Conservation (phyloP, 2,329 filamentous ascomycete genomes). For the Fusarium fracticaudum region DNA sequence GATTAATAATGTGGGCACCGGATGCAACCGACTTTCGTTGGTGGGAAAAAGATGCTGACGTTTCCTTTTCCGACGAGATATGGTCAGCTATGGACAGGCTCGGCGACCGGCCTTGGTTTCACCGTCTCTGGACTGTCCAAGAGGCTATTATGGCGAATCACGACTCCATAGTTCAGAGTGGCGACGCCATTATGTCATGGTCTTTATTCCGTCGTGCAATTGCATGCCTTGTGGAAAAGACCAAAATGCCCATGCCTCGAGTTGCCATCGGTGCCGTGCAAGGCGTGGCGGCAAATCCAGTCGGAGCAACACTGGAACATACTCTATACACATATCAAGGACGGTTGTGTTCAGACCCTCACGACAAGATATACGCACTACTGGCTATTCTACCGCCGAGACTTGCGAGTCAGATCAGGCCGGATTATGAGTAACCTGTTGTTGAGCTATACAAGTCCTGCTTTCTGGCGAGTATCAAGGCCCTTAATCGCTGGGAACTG, state of each 20-base stretch:
- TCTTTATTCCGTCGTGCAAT: background rate
- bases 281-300: no score
- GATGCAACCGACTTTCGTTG: background rate
- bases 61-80: accelerated
- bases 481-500: background rate
- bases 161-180: background rate
- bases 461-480: background rate
- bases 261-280: background rate
- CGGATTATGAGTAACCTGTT: background rate
- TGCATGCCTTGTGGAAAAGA: background rate
- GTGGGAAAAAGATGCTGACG: accelerated
- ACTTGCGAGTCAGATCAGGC: background rate
- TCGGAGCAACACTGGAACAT: background rate
- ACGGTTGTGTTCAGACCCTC: background rate
- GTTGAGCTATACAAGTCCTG: background rate
- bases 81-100: background rate
- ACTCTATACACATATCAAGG: accelerated
- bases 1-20: accelerated
- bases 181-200: background rate
- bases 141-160: background rate
- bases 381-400: background rate
- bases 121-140: background rate
- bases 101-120: accelerated
- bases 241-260: background rate
- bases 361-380: background rate